phyloP scores from a whole-genome alignment of 2,329 filamentous ascomycete genomes.

The Microdochium trichocladiopsis region DNA sequence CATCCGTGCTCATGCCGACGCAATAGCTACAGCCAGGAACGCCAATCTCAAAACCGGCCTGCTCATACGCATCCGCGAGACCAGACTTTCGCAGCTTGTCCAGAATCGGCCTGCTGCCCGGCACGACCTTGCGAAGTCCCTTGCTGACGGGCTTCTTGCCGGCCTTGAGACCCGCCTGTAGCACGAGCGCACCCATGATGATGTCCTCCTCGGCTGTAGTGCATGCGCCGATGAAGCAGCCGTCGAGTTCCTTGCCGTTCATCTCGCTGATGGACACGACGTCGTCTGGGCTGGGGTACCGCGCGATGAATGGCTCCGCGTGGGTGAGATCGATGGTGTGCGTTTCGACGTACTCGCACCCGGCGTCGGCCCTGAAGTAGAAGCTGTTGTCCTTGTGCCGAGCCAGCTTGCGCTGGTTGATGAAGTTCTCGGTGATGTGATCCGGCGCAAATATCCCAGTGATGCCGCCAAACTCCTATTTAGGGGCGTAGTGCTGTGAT shows the following conservation, averaged over 20 bases:
- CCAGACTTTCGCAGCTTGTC: conserved; percentile 24
- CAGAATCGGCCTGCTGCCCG: conserved; percentile 30
- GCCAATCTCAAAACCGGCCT: conserved; percentile 32
- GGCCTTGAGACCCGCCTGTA: conserved; percentile 26
- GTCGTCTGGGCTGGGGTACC: conserved; percentile 33
- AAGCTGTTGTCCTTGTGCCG: conserved; percentile 21
- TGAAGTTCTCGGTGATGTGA: conserved; percentile 23
- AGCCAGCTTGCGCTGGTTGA: conserved; percentile 22
- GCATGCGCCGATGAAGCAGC: conserved; percentile 38
- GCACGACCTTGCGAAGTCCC: conserved; percentile 31
- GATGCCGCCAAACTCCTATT: conserved; percentile 32
- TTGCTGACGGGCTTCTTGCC: conserved; percentile 18
- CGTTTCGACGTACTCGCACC: conserved; percentile 27
- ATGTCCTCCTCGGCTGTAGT: conserved; percentile 38
- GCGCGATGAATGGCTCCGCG: conserved; percentile 28
- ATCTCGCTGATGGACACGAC: conserved; percentile 30
- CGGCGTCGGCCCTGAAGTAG: conserved; percentile 31
- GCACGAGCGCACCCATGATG: conserved; percentile 30
- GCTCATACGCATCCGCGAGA: conserved; percentile 27
- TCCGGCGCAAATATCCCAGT: conserved; percentile 34
- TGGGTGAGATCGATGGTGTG: conserved; percentile 28
- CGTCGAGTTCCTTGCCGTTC: conserved; percentile 24
- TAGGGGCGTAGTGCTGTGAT: background rate
- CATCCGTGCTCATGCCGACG: conserved; percentile 32
- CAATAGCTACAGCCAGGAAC: conserved; percentile 36